phyloP scores from a whole-genome alignment of 495 filamentous ascomycete genomes.

The Penicillium ochrochloron region DNA sequence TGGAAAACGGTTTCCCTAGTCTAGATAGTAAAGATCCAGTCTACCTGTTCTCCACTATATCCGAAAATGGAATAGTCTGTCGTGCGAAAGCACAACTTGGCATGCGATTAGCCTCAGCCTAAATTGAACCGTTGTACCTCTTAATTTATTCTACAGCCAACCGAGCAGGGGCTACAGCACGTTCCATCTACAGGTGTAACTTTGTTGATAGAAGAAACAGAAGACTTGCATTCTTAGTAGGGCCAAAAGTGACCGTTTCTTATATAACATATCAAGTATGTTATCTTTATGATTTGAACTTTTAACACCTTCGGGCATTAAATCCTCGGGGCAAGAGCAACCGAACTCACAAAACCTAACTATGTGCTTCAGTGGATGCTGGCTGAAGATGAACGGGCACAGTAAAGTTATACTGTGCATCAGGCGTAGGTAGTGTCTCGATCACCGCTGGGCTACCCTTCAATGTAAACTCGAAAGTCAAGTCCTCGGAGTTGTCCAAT shows the following conservation, averaged over 20 bases:
- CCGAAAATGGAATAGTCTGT: no score
- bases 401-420: constrained; percentile 19
- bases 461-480: constrained; percentile 6
- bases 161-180: not conserved
- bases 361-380: not conserved
- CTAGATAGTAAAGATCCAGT: no score
- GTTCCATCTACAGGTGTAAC: not conserved
- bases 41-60: no score
- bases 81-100: no score
- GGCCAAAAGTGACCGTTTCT: not conserved
- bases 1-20: no score
- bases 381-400: constrained; percentile 20
- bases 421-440: constrained; percentile 17
- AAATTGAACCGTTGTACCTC: no score
- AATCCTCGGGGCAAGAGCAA: not conserved
- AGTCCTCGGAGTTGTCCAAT: constrained; percentile 42
- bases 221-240: not conserved
- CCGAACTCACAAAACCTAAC: not conserved
- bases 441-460: not conserved
- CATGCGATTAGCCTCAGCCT: no score
- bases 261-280: not conserved
- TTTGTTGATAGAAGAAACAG: not conserved
- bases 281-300: not conserved
- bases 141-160: not conserved
- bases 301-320: not conserved